Percentiles rank a stretch among this genome's conserved stretches.
Conservation (phyloP, 2,329 filamentous ascomycete species). For the Sporothrix mexicana region DNA sequence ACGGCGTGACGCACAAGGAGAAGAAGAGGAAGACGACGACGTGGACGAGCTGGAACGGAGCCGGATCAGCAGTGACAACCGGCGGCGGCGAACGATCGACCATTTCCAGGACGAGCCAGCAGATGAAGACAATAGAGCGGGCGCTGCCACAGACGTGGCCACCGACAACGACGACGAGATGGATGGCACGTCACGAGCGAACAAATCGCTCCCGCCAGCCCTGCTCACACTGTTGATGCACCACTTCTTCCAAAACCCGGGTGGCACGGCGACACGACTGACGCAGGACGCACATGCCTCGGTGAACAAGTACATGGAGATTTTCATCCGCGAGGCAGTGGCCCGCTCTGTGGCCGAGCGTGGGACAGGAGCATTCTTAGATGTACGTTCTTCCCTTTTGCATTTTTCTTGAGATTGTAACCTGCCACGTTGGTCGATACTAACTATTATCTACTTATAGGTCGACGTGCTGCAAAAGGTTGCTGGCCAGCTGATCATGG, state of each 20-base stretch:
- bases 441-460: constrained; percentile 47
- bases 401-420: no score
- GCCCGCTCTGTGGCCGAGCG: constrained; percentile 77
- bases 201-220: constrained; percentile 69
- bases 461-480: constrained; percentile 90
- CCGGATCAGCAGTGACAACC: constrained; percentile 18
- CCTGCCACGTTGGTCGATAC: no score
- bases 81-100: constrained; percentile 8
- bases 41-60: constrained; percentile 25
- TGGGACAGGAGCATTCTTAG: constrained; percentile 68
- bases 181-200: constrained; percentile 37
- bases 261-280: constrained; percentile 68
- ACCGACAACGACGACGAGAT: constrained; percentile 44
- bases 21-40: constrained; percentile 10
- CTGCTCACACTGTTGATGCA: constrained; percentile 79
- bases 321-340: constrained; percentile 89
- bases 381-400: no score
- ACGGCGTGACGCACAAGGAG: not conserved
- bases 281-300: constrained; percentile 77
- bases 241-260: constrained; percentile 70
- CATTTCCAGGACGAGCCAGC: constrained; percentile 37
- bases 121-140: constrained; percentile 34
- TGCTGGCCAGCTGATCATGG: constrained; percentile 81
- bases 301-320: constrained; percentile 84
- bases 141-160: not conserved